These are phyloP conservation scores for Wolfiporia cocos DNA, from an alignment of 1,284 basidiomycete species.

Conservation along the genomic window DNA sequence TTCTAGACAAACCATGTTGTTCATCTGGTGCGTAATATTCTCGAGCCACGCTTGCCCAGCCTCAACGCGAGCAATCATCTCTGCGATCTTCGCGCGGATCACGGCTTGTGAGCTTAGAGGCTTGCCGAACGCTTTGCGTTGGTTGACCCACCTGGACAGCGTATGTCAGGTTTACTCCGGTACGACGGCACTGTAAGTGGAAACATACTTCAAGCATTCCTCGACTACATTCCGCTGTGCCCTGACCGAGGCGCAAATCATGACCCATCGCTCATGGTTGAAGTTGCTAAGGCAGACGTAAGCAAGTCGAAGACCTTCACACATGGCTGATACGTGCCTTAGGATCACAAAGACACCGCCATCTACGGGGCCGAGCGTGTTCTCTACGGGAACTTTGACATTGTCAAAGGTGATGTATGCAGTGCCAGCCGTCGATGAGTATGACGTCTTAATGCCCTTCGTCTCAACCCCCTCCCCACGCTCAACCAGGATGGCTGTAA, in stretches of 20 bases:
- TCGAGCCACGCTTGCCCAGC: conserved; percentile 85
- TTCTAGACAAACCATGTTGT: conserved; percentile 76
- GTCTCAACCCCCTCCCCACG: conserved; percentile 79
- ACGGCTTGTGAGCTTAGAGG: conserved; percentile 80
- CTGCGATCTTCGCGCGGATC: conserved; percentile 78
- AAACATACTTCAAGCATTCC: conserved; percentile 59
- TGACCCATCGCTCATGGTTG: conserved; percentile 71
- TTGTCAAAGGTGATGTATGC: conserved; percentile 89
- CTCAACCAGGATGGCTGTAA: conserved; percentile 81
- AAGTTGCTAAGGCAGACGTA: conserved; percentile 42
- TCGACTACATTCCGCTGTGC: conserved; percentile 55
- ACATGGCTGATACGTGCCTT: conserved; percentile 27
- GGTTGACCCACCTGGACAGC: conserved; percentile 55
- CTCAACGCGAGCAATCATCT: conserved; percentile 82
- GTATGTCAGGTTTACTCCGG: neutral
- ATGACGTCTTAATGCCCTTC: conserved; percentile 80
- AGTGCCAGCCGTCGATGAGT: conserved; percentile 75
- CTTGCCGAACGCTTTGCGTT: conserved; percentile 84
- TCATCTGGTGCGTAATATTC: conserved; percentile 89
- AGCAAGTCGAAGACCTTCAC: neutral
- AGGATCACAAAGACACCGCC: conserved; percentile 79
- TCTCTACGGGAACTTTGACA: conserved; percentile 77
- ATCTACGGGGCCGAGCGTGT: conserved; percentile 83
- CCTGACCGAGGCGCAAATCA: conserved; percentile 58
- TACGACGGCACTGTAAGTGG: neutral